phyloP scores from a whole-genome alignment of 371 early-diverging fungal genomes.

The Apophysomyces sp. region DNA sequence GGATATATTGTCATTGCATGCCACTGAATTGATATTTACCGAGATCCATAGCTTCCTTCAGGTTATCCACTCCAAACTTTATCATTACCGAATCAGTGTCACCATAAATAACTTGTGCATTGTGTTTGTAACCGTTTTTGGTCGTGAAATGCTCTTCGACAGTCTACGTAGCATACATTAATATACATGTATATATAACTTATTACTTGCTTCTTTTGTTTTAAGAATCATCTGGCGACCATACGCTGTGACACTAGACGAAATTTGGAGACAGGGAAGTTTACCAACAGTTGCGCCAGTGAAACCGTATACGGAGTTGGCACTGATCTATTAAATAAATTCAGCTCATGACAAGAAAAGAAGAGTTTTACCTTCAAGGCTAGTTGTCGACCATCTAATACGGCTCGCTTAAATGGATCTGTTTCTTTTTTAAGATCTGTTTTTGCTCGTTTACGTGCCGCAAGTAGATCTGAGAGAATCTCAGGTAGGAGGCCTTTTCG shows the following conservation, averaged over 20 bases:
- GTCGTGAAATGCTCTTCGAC: slow-evolving; percentile 88
- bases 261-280: slow-evolving; percentile 98
- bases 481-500: slow-evolving; percentile 95
- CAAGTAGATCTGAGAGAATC: slow-evolving; percentile 92
- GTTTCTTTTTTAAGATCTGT: slow-evolving; percentile 91
- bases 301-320: slow-evolving; percentile 99
- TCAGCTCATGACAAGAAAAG: not conserved
- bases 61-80: slow-evolving; percentile 84
- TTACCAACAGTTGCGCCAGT: slow-evolving; percentile 98
- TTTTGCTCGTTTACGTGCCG: slow-evolving; percentile 96
- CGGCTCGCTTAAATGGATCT: slow-evolving; percentile 91
- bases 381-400: slow-evolving; percentile 97
- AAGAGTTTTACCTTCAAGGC: slow-evolving; percentile 81
- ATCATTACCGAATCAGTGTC: slow-evolving; percentile 99
- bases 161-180: slow-evolving; percentile 33
- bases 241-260: slow-evolving; percentile 98
- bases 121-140: slow-evolving; percentile 85
- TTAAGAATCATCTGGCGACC: slow-evolving; percentile 98
- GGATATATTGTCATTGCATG: not conserved
- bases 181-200: not conserved
- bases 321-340: slow-evolving; percentile 74
- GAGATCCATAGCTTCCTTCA: slow-evolving; percentile 88
- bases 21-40: slow-evolving; percentile 40
- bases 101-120: slow-evolving; percentile 98
- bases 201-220: slow-evolving; percentile 70